Evolutionary conservation across 2,329 filamentous ascomycete genomes (phyloP).

Genomic region (Paecilomyces sp.): DNA sequence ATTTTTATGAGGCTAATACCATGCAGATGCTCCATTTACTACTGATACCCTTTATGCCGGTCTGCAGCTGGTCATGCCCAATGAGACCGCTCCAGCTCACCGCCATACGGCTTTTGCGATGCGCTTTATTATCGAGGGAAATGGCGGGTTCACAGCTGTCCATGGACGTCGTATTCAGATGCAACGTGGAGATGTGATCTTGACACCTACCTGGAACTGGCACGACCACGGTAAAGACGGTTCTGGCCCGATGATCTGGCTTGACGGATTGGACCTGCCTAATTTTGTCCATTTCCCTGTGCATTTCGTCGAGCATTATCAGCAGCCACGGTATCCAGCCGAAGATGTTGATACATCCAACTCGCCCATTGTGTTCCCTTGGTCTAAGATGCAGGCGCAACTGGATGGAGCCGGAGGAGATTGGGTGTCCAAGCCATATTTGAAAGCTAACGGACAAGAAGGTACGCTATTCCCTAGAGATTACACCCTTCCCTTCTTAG

Average conservation of each 20-base stretch:
- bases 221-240: slow-evolving; percentile 53
- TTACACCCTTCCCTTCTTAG: slow-evolving; percentile 3
- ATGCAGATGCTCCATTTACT: slow-evolving; percentile 42
- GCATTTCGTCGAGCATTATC: slow-evolving; percentile 46
- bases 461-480: slow-evolving; percentile 12
- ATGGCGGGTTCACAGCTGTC: slow-evolving; percentile 49
- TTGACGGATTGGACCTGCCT: slow-evolving; percentile 48
- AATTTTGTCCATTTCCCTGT: slow-evolving; percentile 42
- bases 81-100: slow-evolving; percentile 47
- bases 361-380: slow-evolving; percentile 43
- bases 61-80: slow-evolving; percentile 47
- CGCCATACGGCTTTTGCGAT: slow-evolving; percentile 48
- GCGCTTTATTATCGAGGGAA: slow-evolving; percentile 44
- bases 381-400: slow-evolving; percentile 37
- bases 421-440: slow-evolving; percentile 25
- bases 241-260: slow-evolving; percentile 45
- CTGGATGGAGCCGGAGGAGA: slow-evolving; percentile 29
- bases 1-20: not conserved
- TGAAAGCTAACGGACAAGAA: slow-evolving; percentile 27
- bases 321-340: slow-evolving; percentile 41
- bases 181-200: slow-evolving; percentile 44
- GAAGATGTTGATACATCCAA: slow-evolving; percentile 33
- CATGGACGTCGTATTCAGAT: slow-evolving; percentile 46
- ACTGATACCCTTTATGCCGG: slow-evolving; percentile 51
- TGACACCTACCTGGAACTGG: slow-evolving; percentile 52